Base-by-base conservation (phyloP, 805 yeast species). In the Soucietia sequanensis region DNA sequence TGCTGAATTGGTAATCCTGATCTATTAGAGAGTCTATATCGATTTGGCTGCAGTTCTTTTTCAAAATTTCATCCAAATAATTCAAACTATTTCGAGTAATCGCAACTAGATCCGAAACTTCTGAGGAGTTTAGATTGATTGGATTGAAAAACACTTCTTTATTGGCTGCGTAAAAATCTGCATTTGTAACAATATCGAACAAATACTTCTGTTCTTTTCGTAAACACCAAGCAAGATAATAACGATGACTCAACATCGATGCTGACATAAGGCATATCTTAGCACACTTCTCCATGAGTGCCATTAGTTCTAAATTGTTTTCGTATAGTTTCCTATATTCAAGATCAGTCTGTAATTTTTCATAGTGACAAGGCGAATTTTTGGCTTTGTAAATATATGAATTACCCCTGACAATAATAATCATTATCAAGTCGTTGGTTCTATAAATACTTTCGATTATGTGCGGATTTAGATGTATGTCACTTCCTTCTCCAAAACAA, bases 181-280 rank as follows among this genome's bases (percentile, higher is more conserved):
- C 38, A 19, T 55, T 51, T 0, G 44, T 60, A 12, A 75, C 41
- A 5, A 68, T 33, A 18, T 54, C 58, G 14, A 65, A 43, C 19
- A 75, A 46, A 23, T 61, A 64, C 3, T 49, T 51, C 27, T 68
- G 71, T 2, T 81, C 78, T 44, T 76, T 78, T 26, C 74, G 64
- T 55, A 80, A 69, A 52, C 80, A 68, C 75, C 77, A 76, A 2
- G 84, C 80, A 45, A 77, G 77, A 34, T 74, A 75, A 47, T 77
- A 79, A 41, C 72, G 68, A 13, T 58, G 63, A 7, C 82, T 72
- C 17, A 80, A 52, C 18, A 61, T 59, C 15, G 50, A 63, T 14
- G 51, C 45, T 6, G 48, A 48, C 11, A 47, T 48, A 12, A 38
- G 34, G 16, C 35, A 40, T 11, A 30, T 37, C 37, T 17, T 35